phyloP scores from a whole-genome alignment of 768 basidiomycete species.

The Kwoniella sp. region DNA sequence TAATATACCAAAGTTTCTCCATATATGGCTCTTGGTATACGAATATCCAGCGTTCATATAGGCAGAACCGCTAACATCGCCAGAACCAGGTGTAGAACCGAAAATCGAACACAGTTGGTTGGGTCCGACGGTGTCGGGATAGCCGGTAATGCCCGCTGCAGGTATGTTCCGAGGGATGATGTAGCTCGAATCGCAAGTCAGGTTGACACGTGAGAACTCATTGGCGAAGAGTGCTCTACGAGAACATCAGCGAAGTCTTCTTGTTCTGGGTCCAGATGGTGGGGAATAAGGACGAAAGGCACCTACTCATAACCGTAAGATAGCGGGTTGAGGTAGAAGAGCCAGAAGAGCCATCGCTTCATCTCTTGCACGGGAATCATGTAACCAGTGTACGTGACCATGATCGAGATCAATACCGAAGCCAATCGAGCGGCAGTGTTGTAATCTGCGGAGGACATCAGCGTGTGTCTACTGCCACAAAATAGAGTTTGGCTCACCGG shows the following conservation, averaged over 20 bases:
- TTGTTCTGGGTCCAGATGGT: neutral
- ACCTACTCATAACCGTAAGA: conserved; percentile 69
- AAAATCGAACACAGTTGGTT: conserved; percentile 77
- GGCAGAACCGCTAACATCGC: conserved; percentile 62
- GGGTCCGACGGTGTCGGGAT: conserved; percentile 43
- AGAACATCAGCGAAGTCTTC: neutral
- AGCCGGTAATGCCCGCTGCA: conserved; percentile 40
- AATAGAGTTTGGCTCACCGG: neutral
- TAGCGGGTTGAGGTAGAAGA: conserved; percentile 73
- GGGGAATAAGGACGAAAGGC: neutral
- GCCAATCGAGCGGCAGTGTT: conserved; percentile 66
- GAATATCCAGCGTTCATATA: conserved; percentile 65
- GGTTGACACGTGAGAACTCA: conserved; percentile 52
- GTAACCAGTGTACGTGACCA: conserved; percentile 58
- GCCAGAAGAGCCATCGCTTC: conserved; percentile 70
- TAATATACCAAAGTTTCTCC: conserved; percentile 40
- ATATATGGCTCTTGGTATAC: conserved; percentile 54
- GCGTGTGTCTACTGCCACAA: conserved; percentile 58
- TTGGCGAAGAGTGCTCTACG: conserved; percentile 49
- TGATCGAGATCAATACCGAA: conserved; percentile 73
- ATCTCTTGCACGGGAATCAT: conserved; percentile 52
- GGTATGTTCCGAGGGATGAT: conserved; percentile 50
- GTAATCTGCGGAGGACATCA: conserved; percentile 46
- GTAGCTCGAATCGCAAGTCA: conserved; percentile 48
- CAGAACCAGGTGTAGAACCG: conserved; percentile 66